phyloP scores from a whole-genome alignment of 2,329 filamentous ascomycete genomes.

The Penicillium sp. region DNA sequence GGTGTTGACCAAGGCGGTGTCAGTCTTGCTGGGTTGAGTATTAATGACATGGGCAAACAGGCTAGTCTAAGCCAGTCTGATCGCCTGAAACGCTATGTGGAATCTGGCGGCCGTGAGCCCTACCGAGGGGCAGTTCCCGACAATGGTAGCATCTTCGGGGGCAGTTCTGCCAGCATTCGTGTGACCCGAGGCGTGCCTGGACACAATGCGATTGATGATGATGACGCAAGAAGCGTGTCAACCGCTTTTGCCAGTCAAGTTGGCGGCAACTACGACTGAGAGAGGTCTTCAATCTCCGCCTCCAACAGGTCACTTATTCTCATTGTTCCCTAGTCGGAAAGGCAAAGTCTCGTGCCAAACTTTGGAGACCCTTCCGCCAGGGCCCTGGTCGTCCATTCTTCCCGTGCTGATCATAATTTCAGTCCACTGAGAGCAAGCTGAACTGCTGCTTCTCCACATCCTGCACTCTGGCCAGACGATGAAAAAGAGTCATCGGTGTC shows the following conservation, averaged over 20 bases:
- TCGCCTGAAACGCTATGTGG: conserved; percentile 88
- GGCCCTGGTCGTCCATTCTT: conserved; percentile 17
- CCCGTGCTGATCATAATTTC: conserved; percentile 11
- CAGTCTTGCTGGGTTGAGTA: conserved; percentile 77
- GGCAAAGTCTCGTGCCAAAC: conserved; percentile 15
- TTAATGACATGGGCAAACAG: conserved; percentile 64
- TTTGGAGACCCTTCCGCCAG: conserved; percentile 14
- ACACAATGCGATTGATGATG: conserved; percentile 64
- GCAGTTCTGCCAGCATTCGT: conserved; percentile 49
- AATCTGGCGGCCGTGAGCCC: conserved; percentile 65
- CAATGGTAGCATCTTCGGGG: conserved; percentile 60
- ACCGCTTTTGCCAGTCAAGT: conserved; percentile 96
- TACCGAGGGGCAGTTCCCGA: conserved; percentile 48
- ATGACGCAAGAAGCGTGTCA: conserved; percentile 81
- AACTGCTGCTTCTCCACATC: conserved; percentile 6
- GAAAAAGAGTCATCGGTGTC: conserved; percentile 2
- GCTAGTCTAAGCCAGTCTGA: conserved; percentile 75
- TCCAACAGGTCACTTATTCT: conserved; percentile 11
- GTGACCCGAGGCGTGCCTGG: conserved; percentile 41
- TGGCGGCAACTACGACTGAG: conserved; percentile 60
- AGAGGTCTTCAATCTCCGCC: conserved; percentile 7
- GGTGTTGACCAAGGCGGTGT: conserved; percentile 74
- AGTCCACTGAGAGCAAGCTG: conserved; percentile 10
- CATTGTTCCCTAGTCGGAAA: conserved; percentile 9
- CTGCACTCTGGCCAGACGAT: conserved; percentile 5